Percentiles rank a stretch among this genome's conserved stretches.
Evolutionary conservation across 176 grass and related monocot genomes (phyloP).

Genomic region (Themeda triandra): DNA sequence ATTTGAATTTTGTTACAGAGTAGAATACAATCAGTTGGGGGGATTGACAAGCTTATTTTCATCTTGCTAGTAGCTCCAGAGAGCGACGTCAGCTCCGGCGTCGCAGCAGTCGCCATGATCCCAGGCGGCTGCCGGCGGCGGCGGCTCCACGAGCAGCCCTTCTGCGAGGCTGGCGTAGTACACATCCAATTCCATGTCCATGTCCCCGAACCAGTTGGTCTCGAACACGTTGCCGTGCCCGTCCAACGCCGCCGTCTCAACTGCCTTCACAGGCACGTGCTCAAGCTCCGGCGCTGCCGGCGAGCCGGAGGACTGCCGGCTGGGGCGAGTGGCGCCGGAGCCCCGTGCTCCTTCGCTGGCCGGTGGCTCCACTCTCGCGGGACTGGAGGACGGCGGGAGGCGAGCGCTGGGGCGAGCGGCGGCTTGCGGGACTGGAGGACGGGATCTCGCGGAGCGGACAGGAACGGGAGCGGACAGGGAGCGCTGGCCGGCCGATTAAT

Average conservation of each 20-base stretch:
- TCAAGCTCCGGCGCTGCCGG: not conserved
- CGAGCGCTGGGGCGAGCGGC: too few relatives aligned
- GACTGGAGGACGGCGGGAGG: too few relatives aligned
- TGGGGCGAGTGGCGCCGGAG: too few relatives aligned
- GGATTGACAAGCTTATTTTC: not conserved
- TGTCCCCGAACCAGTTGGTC: slow-evolving; percentile 21
- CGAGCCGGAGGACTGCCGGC: not conserved
- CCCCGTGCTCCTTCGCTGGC: too few relatives aligned
- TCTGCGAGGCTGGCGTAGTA: slow-evolving; percentile 55
- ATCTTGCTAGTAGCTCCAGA: slow-evolving; percentile 37
- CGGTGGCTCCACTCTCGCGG: too few relatives aligned
- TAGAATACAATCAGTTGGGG: not conserved
- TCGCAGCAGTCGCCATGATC: slow-evolving; percentile 17
- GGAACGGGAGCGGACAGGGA: too few relatives aligned
- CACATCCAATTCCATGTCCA: slow-evolving; percentile 24
- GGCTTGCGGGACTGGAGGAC: too few relatives aligned
- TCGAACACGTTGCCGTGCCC: not conserved
- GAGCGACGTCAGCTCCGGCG: slow-evolving; percentile 3
- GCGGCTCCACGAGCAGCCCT: slow-evolving; percentile 54
- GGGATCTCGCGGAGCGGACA: too few relatives aligned
- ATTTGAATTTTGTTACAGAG: not conserved
- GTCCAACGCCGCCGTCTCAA: not conserved
- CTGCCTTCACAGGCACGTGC: not conserved
- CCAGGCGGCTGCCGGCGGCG: not conserved
- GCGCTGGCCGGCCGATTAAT: too few relatives aligned